Percentiles rank a stretch among this genome's conserved stretches.
These are phyloP conservation scores for Claviceps sp. DNA, from an alignment of 2,329 filamentous ascomycete genomes.

Conservation along the genomic window DNA sequence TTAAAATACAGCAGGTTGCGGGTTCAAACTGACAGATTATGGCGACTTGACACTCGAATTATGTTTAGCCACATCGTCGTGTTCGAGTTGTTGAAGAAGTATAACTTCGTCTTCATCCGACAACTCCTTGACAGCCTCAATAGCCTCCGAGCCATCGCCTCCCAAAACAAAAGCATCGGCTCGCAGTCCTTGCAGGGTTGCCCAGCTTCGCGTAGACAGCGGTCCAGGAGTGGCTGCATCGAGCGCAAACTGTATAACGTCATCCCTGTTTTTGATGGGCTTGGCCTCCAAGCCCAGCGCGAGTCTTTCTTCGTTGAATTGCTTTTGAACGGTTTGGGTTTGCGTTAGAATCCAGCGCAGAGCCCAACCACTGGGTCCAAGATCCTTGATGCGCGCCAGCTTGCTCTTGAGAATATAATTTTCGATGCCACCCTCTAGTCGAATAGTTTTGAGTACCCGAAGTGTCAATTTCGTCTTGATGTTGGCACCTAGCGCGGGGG, in stretches of 20 bases:
- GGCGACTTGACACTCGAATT: neutral
- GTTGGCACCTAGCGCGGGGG: slow-evolving; percentile 44
- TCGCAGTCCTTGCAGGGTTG: slow-evolving; percentile 25
- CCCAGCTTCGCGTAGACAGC: slow-evolving; percentile 21
- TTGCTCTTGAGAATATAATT: slow-evolving; percentile 80
- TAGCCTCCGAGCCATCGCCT: slow-evolving; percentile 22
- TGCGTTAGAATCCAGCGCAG: slow-evolving; percentile 85
- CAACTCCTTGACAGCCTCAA: slow-evolving; percentile 26
- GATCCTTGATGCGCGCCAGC: slow-evolving; percentile 62
- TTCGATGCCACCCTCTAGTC: slow-evolving; percentile 79
- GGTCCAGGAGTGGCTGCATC: slow-evolving; percentile 28
- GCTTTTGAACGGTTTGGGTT: slow-evolving; percentile 48
- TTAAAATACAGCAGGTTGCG: neutral
- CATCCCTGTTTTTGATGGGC: slow-evolving; percentile 22
- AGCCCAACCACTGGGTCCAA: slow-evolving; percentile 83
- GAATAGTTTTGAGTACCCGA: slow-evolving; percentile 58
- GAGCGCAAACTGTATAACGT: slow-evolving; percentile 26
- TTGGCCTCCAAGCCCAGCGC: slow-evolving; percentile 44
- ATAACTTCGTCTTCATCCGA: slow-evolving; percentile 24
- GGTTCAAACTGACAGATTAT: neutral
- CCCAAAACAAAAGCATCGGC: slow-evolving; percentile 34
- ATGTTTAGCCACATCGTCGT: slow-evolving; percentile 8
- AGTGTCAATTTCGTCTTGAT: slow-evolving; percentile 58
- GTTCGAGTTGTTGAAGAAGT: slow-evolving; percentile 21
- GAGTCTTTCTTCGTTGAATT: slow-evolving; percentile 51